These are phyloP conservation scores for Claviceps pusilla DNA, from an alignment of 2,329 filamentous ascomycete species.

Conservation along the genomic window DNA sequence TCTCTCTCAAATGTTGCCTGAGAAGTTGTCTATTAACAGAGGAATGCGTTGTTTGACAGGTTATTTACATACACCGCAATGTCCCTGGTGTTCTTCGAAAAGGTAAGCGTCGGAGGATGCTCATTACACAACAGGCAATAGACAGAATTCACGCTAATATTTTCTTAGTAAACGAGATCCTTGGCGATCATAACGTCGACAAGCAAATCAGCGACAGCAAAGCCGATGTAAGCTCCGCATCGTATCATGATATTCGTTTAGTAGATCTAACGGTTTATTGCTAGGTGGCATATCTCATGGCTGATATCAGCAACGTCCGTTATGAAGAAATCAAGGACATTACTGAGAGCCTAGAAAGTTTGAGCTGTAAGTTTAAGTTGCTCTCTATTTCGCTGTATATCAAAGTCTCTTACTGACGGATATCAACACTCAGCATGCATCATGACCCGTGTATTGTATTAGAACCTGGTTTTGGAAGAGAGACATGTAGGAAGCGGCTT, in stretches of 20 bases:
- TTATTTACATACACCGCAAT: slow-evolving; percentile 95
- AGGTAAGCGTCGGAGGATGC: slow-evolving; percentile 30
- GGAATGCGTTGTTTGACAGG: slow-evolving; percentile 21
- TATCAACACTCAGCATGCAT: slow-evolving; percentile 20
- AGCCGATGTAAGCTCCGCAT: slow-evolving; percentile 50
- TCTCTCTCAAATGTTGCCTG: background rate
- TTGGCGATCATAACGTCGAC: slow-evolving; percentile 92
- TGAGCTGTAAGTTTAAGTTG: slow-evolving; percentile 50
- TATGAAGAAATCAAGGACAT: slow-evolving; percentile 71
- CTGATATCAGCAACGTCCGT: slow-evolving; percentile 81
- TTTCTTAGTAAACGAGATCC: slow-evolving; percentile 68
- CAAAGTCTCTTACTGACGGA: background rate
- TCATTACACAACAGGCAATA: background rate
- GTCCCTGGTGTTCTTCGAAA: slow-evolving; percentile 85
- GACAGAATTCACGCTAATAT: background rate
- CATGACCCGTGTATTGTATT: slow-evolving; percentile 33
- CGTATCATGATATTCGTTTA: background rate
- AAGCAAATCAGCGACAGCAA: slow-evolving; percentile 96
- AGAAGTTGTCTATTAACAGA: slow-evolving; percentile 6
- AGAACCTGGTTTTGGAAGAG: slow-evolving; percentile 3
- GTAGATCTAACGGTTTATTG: background rate
- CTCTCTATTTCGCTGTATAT: background rate
- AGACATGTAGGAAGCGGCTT: background rate
- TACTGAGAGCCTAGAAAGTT: slow-evolving; percentile 63
- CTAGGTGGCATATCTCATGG: slow-evolving; percentile 86